Base-by-base conservation (phyloP, 73 alveolate genomes). In the Loxodes magnus region DNA sequence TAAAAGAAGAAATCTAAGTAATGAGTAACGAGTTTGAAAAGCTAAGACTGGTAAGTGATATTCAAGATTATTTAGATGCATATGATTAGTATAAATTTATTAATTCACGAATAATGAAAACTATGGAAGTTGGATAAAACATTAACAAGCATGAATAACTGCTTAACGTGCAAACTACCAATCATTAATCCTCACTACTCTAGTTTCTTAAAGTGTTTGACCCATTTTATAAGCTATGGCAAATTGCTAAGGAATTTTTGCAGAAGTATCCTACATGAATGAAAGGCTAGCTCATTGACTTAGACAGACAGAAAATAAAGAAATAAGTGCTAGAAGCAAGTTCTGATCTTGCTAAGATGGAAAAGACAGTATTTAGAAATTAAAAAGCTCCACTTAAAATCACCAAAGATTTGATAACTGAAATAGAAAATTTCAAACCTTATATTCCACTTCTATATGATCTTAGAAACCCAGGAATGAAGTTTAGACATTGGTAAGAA, bases 361-460 rank as follows among this genome's bases (percentile, higher is more conserved):
- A 81, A 56, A 81, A 73, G 44, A 63, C 70, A 0, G 71, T 24
- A n/a, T 81, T 81, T 52, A 81, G 64, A 43, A 77, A 76, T 25
- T 55, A 56, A 24, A 69, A 73, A 26, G 70, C 49, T 24, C 59
- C 71, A 48, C 39, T 59, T 24, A 48, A 38, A 20, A 61, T 69
- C 3, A 48, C 64, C 2, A 21, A 43, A 16, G 48, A 67, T 35
- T 59, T 81, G 0, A 61, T 82, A 34, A 57, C 63, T 43, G 30
- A 36, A 25, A 74, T 74, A 70, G 84, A 69, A 22, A 58, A 50
- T 6, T 81, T 81, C 33, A 81, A 81, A 57, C 94, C 94, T 16
- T 66, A 43, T 37, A 23, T 71, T n/a, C 84, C 84, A 3, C 24
- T 71, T 24, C 61, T 71, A 43, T 31, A 25, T 3, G 71, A 42